Conservation (phyloP, 192 early-diverging fungal species). For the Kappamyces sp. region DNA sequence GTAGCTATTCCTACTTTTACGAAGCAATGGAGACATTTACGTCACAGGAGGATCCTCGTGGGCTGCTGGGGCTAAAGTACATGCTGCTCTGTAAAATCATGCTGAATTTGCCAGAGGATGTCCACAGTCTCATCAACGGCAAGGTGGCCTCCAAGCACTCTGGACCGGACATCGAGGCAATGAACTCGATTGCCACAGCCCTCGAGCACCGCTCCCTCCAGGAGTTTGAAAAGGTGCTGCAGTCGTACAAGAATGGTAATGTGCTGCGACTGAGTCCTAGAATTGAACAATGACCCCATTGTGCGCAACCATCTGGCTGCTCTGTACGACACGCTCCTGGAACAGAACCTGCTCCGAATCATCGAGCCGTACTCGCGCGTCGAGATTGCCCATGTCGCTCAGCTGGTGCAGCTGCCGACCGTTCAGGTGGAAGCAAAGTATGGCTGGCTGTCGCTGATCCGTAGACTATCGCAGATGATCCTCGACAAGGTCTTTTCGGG, state of each 20-base stretch:
- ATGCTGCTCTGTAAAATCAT: conserved; percentile 99
- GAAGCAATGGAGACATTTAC: conserved; percentile 94
- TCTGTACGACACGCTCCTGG: conserved; percentile 92
- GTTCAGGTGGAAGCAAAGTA: conserved; percentile 90
- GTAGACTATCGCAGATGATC: conserved; percentile 93
- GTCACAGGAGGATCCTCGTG: conserved; percentile 79
- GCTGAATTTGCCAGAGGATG: conserved; percentile 94
- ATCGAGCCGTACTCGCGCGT: conserved; percentile 98
- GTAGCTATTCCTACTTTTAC: conserved; percentile 90
- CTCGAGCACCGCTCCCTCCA: conserved; percentile 95
- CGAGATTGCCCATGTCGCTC: conserved; percentile 92
- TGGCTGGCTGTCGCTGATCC: not conserved
- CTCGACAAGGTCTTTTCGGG: conserved; percentile 93
- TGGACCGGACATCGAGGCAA: conserved; percentile 83
- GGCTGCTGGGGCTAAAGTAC: conserved; percentile 90
- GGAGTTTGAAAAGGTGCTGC: conserved; percentile 90
- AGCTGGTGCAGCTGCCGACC: conserved; percentile 86
- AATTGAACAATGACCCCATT: conserved; percentile 88
- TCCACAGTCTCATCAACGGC: conserved; percentile 81
- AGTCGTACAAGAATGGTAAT: conserved; percentile 75
- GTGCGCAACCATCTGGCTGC: conserved; percentile 87
- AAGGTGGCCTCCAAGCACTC: conserved; percentile 88
- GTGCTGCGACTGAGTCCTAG: conserved; percentile 26
- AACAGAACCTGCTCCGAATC: conserved; percentile 93
- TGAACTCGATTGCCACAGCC: conserved; percentile 90